phyloP scores from a whole-genome alignment of 192 early-diverging fungal species.

The Podochytrium sp. region DNA sequence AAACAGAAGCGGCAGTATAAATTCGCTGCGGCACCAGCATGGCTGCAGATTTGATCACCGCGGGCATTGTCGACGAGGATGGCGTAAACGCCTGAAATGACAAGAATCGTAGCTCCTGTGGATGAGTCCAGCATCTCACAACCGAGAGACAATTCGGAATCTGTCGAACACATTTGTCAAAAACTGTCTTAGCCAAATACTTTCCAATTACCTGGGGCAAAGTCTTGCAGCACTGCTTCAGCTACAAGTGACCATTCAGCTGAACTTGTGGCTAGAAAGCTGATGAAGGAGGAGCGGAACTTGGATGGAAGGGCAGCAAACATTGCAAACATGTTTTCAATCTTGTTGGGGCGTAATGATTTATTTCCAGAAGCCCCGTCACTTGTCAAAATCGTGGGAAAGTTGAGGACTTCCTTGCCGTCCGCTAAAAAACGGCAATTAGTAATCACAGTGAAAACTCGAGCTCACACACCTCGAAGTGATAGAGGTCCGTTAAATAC shows the following conservation, averaged over 20 bases:
- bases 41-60: background rate
- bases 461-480: background rate
- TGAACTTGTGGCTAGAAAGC: background rate
- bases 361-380: constrained; percentile 4
- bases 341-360: background rate
- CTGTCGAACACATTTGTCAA: background rate
- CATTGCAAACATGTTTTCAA: background rate
- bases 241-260: background rate
- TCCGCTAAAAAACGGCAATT: background rate
- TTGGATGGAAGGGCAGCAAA: background rate
- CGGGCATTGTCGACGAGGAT: background rate
- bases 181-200: too few species aligned
- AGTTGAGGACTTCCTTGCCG: background rate
- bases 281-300: background rate
- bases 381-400: background rate
- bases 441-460: background rate
- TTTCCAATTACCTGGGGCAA: background rate
- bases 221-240: background rate
- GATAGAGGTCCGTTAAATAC: background rate
- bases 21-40: background rate
- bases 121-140: background rate
- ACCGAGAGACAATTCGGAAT: background rate
- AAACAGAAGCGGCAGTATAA: background rate
- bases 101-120: background rate
- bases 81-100: background rate